Evolutionary conservation across 2,329 filamentous ascomycete genomes (phyloP), one percentile per base, ranked within the genome.

Genomic region (Botrytis hyacinthi): DNA sequence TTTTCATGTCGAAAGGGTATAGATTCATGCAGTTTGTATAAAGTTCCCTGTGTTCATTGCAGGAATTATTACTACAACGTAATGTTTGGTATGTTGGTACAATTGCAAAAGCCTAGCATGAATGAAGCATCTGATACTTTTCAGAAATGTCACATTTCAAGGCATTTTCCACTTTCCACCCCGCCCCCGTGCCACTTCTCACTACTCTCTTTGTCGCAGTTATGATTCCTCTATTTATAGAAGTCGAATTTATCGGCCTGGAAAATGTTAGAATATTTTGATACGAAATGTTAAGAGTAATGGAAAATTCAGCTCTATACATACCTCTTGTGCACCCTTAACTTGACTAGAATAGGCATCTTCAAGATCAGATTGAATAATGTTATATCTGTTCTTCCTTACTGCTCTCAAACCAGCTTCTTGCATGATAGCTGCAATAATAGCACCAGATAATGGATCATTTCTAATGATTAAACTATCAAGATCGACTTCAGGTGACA

Each of bases 381-480:
- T 99, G 84, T 99, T 98, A 85, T 99, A 99, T 80, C 96, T 88
- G 85, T 99, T 98, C 90, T 98, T 98, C 80, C 95, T 89, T 77
- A 98, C 95, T 40, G 95, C 95, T 78, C 95, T 90, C 78, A 99
- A 87, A 78, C 96, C 96, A 46, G 96, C 96, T 85, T 99, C 96
- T 84, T 99, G 96, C 96, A 99, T 99, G 82, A 99, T 97, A 70
- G 96, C 96, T 66, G 96, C 95, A 82, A 99, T 99, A 79, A 99
- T 92, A 73, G 96, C 96, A 79, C 96, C 96, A 67, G 93, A 97
- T 67, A 99, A 86, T 3, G 96, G 96, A 82, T 99, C 96, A 81
- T 98, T 99, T 80, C 96, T 91, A 77, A 98, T 94, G 80, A 99
- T 99, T 80, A 99, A 86, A 77, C 93, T 96, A 84, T 99, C 96